Percentiles rank a stretch among this genome's conserved stretches.
These are phyloP conservation scores for Kodamaea kakaduensis DNA, from an alignment of 805 yeast species.

Conservation along the genomic window DNA sequence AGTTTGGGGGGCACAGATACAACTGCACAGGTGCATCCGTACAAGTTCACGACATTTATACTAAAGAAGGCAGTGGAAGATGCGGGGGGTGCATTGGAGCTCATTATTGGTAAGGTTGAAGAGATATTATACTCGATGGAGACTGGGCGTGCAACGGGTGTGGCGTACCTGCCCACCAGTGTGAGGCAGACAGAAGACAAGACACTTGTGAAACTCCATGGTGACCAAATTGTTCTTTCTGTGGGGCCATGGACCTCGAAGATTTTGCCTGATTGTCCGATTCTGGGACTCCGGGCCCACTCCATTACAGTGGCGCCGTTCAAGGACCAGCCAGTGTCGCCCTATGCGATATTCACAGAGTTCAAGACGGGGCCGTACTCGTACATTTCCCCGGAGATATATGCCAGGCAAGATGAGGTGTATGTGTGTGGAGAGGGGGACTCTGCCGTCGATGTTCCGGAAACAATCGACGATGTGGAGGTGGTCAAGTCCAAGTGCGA, in stretches of 20 bases:
- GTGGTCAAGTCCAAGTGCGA: slow-evolving; percentile 87
- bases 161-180: slow-evolving; percentile 53
- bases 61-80: slow-evolving; percentile 71
- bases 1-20: slow-evolving; percentile 78
- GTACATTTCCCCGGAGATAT: slow-evolving; percentile 88
- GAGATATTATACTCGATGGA: slow-evolving; percentile 60
- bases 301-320: slow-evolving; percentile 87
- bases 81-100: slow-evolving; percentile 69
- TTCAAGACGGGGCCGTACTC: slow-evolving; percentile 62
- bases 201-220: slow-evolving; percentile 45
- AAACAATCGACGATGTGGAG: slow-evolving; percentile 89
- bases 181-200: slow-evolving; percentile 22
- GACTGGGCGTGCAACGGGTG: slow-evolving; percentile 67
- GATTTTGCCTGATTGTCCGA: slow-evolving; percentile 88
- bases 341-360: slow-evolving; percentile 93
- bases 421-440: slow-evolving; percentile 98
- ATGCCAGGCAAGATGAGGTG: slow-evolving; percentile 92
- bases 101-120: slow-evolving; percentile 79
- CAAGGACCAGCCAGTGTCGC: slow-evolving; percentile 66
- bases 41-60: slow-evolving; percentile 82
- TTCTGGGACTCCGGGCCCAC: slow-evolving; percentile 90
- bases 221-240: slow-evolving; percentile 76
- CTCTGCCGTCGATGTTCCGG: slow-evolving; percentile 84
- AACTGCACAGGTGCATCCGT: slow-evolving; percentile 97
- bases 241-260: slow-evolving; percentile 98